These are phyloP conservation scores for Fusarium falciforme DNA, from an alignment of 2,329 filamentous ascomycete genomes.

Conservation along the genomic window DNA sequence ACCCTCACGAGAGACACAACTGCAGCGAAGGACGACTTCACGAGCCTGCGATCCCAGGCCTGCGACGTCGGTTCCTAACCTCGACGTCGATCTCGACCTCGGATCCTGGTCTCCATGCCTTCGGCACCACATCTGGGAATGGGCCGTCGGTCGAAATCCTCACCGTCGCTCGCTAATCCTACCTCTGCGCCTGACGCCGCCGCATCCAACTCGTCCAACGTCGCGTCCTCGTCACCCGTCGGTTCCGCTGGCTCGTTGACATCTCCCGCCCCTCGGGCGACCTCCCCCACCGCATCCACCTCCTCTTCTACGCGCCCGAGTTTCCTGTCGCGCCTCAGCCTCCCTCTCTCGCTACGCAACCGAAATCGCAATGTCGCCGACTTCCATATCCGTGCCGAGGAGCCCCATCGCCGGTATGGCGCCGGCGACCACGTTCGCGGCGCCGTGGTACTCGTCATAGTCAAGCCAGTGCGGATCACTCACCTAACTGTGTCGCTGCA, in stretches of 20 bases:
- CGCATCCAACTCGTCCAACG: conserved; percentile 51
- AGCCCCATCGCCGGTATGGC: conserved; percentile 81
- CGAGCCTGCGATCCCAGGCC: conserved; percentile 30
- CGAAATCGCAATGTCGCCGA: conserved; percentile 76
- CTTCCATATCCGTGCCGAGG: conserved; percentile 81
- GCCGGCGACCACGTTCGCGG: conserved; percentile 81
- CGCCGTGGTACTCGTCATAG: conserved; percentile 76
- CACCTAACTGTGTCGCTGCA: conserved; percentile 83
- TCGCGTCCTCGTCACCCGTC: conserved; percentile 48
- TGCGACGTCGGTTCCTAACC: conserved; percentile 33
- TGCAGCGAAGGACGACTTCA: conserved; percentile 15
- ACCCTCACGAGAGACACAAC: conserved; percentile 20
- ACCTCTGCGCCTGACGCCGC: conserved; percentile 51
- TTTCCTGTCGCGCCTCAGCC: conserved; percentile 64
- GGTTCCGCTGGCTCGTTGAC: conserved; percentile 53
- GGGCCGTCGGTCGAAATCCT: conserved; percentile 43
- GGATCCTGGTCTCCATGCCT: conserved; percentile 42
- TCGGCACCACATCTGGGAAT: conserved; percentile 44
- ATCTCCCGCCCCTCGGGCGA: conserved; percentile 32
- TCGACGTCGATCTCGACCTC: conserved; percentile 38
- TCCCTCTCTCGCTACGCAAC: conserved; percentile 63
- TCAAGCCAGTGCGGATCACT: conserved; percentile 81
- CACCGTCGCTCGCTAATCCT: conserved; percentile 53
- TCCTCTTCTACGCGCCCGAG: conserved; percentile 45
- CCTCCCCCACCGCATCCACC: conserved; percentile 39